A percentile compares a stretch with the other conserved stretches of the same genome.
Evolutionary conservation across 2,329 filamentous ascomycete species (phyloP).

Genomic region (Cercospora beticola): DNA sequence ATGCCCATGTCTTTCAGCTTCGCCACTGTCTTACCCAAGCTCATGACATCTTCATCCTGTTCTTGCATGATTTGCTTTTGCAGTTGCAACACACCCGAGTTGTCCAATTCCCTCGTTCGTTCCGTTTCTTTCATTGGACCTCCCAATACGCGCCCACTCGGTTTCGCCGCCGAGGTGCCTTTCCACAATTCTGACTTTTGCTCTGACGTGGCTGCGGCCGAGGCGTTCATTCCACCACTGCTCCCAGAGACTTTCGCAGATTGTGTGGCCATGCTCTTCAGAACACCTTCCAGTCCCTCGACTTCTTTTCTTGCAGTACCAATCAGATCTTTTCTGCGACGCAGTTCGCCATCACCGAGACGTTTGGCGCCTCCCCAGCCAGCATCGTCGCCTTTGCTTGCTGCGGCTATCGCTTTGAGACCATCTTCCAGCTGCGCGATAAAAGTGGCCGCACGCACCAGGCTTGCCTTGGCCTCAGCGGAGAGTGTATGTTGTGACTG

Average conservation of each 20-base stretch:
- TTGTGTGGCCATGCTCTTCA: slow-evolving; percentile 61
- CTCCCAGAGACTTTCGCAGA: slow-evolving; percentile 34
- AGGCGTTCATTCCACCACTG: slow-evolving; percentile 23
- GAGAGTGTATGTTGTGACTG: slow-evolving; percentile 60
- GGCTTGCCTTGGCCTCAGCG: slow-evolving; percentile 70
- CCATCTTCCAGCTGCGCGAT: slow-evolving; percentile 66
- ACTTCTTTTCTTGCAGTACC: slow-evolving; percentile 69
- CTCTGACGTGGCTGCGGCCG: slow-evolving; percentile 38
- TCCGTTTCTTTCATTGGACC: slow-evolving; percentile 70
- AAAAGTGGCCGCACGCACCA: slow-evolving; percentile 67
- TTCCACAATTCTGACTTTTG: slow-evolving; percentile 40
- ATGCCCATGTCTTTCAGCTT: slow-evolving; percentile 76
- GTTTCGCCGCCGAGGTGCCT: slow-evolving; percentile 33
- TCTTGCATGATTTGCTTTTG: slow-evolving; percentile 72
- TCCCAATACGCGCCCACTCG: slow-evolving; percentile 66
- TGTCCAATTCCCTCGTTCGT: slow-evolving; percentile 73
- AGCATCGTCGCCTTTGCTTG: slow-evolving; percentile 39
- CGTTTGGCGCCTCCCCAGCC: slow-evolving; percentile 45
- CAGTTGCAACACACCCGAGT: slow-evolving; percentile 69
- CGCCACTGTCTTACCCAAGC: slow-evolving; percentile 66
- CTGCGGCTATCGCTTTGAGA: slow-evolving; percentile 46
- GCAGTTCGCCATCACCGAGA: slow-evolving; percentile 72
- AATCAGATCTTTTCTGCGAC: slow-evolving; percentile 69
- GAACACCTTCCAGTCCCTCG: slow-evolving; percentile 72
- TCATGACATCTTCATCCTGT: slow-evolving; percentile 71